Base-by-base conservation (phyloP, 1,139 yeast species). In the Tardiomyces digboiensis region DNA sequence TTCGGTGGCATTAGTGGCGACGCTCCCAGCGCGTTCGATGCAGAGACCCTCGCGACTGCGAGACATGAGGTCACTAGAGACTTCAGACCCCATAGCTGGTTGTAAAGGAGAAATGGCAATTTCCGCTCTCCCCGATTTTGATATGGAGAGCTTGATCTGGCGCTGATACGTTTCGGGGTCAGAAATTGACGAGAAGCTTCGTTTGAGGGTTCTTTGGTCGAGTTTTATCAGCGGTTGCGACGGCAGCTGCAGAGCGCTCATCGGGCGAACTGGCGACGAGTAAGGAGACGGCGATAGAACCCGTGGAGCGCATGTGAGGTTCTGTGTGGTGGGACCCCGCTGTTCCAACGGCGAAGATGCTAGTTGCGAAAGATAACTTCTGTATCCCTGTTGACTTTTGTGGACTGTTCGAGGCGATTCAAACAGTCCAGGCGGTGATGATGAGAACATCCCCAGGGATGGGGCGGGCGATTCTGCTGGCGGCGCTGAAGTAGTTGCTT, bases 381-480 rank as follows among this genome's bases (percentile, higher is more conserved):
- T 19, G 46, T 37, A 33, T 37, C 39, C 21, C 19, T 42, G 21
- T 18, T 18, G 21, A 16, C 33, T 23, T 39, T 13, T 44, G 40
- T 5, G 40, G 10, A 40, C 45, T 6, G 52, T 48, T 29, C 42
- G 43, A 1, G 53, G 53, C 13, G 53, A 50, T 20, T 47, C 50
- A 16, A 36, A 40, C 5, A 46, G 44, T 2, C n/a, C n/a, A n/a
- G 33, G 33, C 10, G 53, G 53, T 14, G 52, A 49, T 8, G 53
- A 50, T 16, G 53, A 39, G 39, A 44, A 47, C 51, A 50, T 45
- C 20, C 49, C 51, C 38, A 50, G 41, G 2, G 51, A 45, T 8
- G 53, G 53, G 5, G 33, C 33, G 16, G 33, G 33, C 33, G 33
- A 26, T 16, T 26, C 33, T 5, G 33, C 16, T 8, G 8, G 16